Evolutionary conservation across 345 rosid species (phyloP), one percentile per base, ranked within the genome.

Genomic region (Populus euphratica): DNA sequence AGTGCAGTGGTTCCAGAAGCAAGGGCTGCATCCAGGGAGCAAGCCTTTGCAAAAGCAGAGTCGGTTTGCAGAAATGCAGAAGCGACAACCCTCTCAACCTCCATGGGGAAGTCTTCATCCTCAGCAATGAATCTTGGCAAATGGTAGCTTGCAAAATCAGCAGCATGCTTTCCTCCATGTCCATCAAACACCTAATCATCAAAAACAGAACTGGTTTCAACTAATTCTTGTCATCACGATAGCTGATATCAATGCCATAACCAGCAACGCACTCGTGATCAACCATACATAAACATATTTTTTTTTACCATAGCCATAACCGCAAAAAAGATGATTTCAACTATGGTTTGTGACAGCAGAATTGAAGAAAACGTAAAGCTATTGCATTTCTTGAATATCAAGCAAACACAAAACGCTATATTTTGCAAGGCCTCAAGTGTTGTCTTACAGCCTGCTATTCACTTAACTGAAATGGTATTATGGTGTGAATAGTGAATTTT

Each of bases 131-230:
- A 89, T 83, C 87, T 93, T 9, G 92, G 93, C 78, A 93, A 85
- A 79, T 90, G 85, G 77, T 35, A 16, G 88, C 91, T 66, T 52
- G 94, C 92, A 80, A 91, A 93, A 49, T 92, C 92, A 49, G 98
- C 97, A 29, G 98, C 98, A 84, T 92, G 94, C 82, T 90, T 92
- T 75, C 98, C 97, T 33, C 92, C 96, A 84, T 94, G 97, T 39
- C 98, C 97, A 83, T 94, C 98, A 82, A 93, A 91, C 10, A 91
- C 87, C 92, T 91, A 77, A 71, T 12, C 70, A 73, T 25, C 27
- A 59, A 23, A 56, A 23, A 59, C 29, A 10, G 14, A 59, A 23
- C 27, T 11, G 29, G 23, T 29, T 23, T 59, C 14, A 59, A 59
- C 27, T 5, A 10, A 23, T 59, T 4, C 64, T 59, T 12, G 5